Evolutionary conservation across 2,329 filamentous ascomycete species (phyloP), one percentile per base, ranked within the genome.

Genomic region (Aspergillus ochraceoroseus): DNA sequence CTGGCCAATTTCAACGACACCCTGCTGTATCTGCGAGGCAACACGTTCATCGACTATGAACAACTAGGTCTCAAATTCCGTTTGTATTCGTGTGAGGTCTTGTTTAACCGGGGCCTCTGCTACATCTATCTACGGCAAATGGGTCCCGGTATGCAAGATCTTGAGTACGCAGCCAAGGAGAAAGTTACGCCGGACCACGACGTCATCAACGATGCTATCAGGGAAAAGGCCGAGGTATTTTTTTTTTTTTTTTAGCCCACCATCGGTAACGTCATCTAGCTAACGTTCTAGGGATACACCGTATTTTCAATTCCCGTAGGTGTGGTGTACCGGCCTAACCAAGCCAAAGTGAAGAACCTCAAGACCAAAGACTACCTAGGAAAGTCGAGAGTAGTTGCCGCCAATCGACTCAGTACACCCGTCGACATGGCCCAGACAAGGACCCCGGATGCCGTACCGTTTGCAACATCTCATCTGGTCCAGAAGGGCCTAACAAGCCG

Each of bases 1-100:
- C 74, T 96, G 47, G 89, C 89, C 53, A 96, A 96, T 69, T 98
- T 98, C 76, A 98, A 98, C 71, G 92, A 98, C 61, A 95, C 92
- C 0, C 74, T 98, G 27, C 72, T 95, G 28, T 96, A 96, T 66
- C 77, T 98, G 31, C 80, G 92, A 58, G 92, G 92, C 47, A 96
- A 98, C 71, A 89, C 87, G 41, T 87, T 92, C 70, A 98, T 98
- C 67, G 89, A 98, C 67, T 98, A 98, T 65, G 87, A 94, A 46
- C 92, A 98, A 65, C 69, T 98, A 33, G 92, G 92, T 13, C 77
- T 98, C 30, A 84, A 94, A 44, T 98, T 96, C 73, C 95, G 94
- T 65, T 73, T 98, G 7, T 96, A 90, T 66, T 95, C 92, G 1
- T 98, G 92, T 69, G 92, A 98, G 60, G 90, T 95, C 2, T 74